Evolutionary conservation across 2,329 filamentous ascomycete species (phyloP).

Genomic region (Phyllachora maydis): DNA sequence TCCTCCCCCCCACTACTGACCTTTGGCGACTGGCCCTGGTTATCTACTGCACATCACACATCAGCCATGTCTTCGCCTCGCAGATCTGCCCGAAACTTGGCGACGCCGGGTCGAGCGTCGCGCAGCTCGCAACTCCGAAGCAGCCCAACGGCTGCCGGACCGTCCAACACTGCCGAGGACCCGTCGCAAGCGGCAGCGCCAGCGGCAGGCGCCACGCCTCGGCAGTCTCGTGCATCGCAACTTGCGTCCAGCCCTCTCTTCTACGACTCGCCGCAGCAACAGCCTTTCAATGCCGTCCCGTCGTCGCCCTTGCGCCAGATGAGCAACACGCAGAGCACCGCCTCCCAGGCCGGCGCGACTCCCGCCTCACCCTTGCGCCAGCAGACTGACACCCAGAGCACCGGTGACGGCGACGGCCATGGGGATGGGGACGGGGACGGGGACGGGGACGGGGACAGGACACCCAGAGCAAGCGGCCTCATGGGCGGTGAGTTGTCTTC

Average conservation of each 20-base stretch:
- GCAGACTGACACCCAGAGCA: constrained; percentile 35
- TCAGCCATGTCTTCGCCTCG: constrained; percentile 46
- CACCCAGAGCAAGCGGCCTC: constrained; percentile 44
- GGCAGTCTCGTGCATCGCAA: constrained; percentile 21
- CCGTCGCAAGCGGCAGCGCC: no score
- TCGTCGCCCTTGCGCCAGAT: constrained; percentile 32
- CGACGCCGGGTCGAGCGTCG: constrained; percentile 17
- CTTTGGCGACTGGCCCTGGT: no score
- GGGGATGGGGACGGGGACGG: no score
- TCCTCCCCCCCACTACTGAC: no score
- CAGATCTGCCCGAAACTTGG: constrained; percentile 29
- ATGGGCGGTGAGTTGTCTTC: constrained; percentile 36
- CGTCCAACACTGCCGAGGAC: constrained; percentile 6
- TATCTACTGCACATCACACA: no score
- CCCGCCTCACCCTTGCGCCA: constrained; percentile 41
- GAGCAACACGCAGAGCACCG: constrained; percentile 33
- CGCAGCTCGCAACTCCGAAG: constrained; percentile 11
- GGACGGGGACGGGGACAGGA: no score
- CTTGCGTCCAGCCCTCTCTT: constrained; percentile 65
- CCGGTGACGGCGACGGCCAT: no score
- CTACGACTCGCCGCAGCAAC: constrained; percentile 42
- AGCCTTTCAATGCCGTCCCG: constrained; percentile 12
- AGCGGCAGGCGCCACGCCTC: constrained; percentile 26
- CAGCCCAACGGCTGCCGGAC: constrained; percentile 12
- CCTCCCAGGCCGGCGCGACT: constrained; percentile 10